A percentile compares a stretch with the other conserved stretches of the same genome.
Evolutionary conservation across 2,329 filamentous ascomycete species (phyloP).

Genomic region (Ceratocystis harringtonii): DNA sequence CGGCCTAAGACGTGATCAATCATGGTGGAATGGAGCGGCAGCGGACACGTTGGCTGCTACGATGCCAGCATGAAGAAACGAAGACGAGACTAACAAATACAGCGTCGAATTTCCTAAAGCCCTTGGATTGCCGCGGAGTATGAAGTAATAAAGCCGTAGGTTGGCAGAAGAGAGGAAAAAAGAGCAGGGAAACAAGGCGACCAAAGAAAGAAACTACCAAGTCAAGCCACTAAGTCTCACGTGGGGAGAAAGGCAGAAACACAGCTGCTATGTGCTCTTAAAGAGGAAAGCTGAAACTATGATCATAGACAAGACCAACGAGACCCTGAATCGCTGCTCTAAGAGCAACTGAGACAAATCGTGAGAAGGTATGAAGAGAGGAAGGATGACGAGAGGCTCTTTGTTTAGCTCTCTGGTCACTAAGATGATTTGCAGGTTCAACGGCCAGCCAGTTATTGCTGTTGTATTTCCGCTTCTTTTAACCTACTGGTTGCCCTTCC

Average conservation of each 20-base stretch:
- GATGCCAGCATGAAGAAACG: not conserved
- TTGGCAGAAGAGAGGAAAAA: not conserved
- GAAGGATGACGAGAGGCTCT: not conserved
- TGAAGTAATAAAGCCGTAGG: not conserved
- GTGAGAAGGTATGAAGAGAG: not conserved
- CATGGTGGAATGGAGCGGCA: constrained; percentile 27
- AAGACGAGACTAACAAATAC: not conserved
- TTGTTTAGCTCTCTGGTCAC: not conserved
- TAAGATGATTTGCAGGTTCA: not conserved
- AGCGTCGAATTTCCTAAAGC: not conserved
- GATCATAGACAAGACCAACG: not conserved
- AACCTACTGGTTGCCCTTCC: not conserved
- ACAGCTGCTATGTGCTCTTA: not conserved
- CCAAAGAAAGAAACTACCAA: not conserved
- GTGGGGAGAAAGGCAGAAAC: not conserved
- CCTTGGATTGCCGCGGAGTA: not conserved
- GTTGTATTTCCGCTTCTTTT: not conserved
- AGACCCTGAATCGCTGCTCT: not conserved
- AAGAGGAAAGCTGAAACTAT: constrained; percentile 1
- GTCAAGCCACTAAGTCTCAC: not conserved
- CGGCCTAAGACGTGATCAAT: constrained; percentile 84
- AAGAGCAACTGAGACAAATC: not conserved
- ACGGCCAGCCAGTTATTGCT: not conserved
- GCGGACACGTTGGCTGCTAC: not conserved
- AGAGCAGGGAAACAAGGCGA: not conserved